Base-by-base conservation (phyloP, 106 monocot genomes). In the Vanilla planifolia region DNA sequence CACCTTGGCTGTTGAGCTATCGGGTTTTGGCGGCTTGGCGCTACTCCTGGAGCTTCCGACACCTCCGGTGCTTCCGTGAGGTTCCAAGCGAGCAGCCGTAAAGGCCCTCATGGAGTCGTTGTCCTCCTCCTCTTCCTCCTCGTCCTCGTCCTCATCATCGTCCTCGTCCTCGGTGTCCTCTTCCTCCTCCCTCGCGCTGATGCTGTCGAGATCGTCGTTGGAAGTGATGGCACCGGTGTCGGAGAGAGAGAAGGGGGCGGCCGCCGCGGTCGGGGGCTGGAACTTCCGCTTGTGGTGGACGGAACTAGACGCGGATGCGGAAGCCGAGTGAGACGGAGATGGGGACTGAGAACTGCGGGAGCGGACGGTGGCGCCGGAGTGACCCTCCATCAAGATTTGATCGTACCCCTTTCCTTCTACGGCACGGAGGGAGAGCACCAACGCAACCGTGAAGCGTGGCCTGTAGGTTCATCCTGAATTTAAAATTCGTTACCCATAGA, bases 291-390 rank as follows among this genome's bases (percentile, higher is more conserved):
- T 79, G 68, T 79, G 79, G 40, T 55, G 77, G 30, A 77, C 63
- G 62, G 72, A 68, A 41, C 85, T 77, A 60, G 70, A 68, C 22
- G 85, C 79, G 53, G 74, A 73, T 61, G 88, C 80, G 23, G 79
- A 78, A 21, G 89, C 85, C 48, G 88, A 78, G 64, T 65, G 74
- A 28, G 93, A 82, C 21, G 77, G 84, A 13, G 88, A 88, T 2
- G 77, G 78, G 1, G 93, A 71, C 24, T 89, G 93, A 22, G 89
- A 89, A 51, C 73, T 93, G 43, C 88, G 84, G 28, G 92, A 85
- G 15, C 88, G 73, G n/a, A 72, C 80, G 28, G 85, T 67, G 55
- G 73, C 89, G 58, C 73, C 90, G 28, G 57, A 57, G 57, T 57
- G 57, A 2, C 57, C 57, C 35, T 57, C 57, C 57, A 57, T 57